phyloP scores from a whole-genome alignment of 75 land plant genomes.

The Pinus albicaulis region DNA sequence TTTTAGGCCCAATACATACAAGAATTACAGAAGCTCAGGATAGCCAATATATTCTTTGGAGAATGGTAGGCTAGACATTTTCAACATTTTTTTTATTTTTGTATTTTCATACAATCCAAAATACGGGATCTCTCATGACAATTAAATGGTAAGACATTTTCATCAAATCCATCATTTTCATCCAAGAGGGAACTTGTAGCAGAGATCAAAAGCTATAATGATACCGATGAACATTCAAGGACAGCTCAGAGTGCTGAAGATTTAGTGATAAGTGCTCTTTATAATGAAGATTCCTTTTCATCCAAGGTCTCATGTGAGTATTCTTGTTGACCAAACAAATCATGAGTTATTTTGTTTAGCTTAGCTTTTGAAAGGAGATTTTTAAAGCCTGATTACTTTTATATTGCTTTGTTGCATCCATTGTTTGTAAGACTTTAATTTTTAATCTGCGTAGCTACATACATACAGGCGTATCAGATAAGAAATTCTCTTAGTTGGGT shows the following conservation, averaged over 20 bases:
- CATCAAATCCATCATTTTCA: neutral
- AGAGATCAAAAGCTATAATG: neutral
- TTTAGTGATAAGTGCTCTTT: neutral
- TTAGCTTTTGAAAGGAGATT: too few relatives aligned
- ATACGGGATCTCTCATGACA: conserved; percentile 19
- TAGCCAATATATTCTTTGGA: too few relatives aligned
- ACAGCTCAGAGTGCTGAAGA: neutral
- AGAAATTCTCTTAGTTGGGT: too few relatives aligned
- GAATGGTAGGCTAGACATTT: neutral
- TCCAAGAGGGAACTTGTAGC: neutral
- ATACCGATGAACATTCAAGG: neutral
- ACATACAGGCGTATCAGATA: too few relatives aligned
- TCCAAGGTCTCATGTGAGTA: neutral
- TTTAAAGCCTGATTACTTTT: too few relatives aligned
- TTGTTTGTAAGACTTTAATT: too few relatives aligned
- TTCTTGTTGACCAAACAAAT: too few relatives aligned
- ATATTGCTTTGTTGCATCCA: too few relatives aligned
- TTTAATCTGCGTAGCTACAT: too few relatives aligned
- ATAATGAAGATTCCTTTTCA: neutral
- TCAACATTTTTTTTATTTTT: conserved; percentile 9
- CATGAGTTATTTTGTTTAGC: too few relatives aligned
- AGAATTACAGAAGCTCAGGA: too few relatives aligned
- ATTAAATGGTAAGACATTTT: conserved; percentile 5
- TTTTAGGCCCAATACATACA: too few relatives aligned
- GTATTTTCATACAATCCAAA: neutral